These are phyloP conservation scores for Micromonas commoda DNA, from an alignment of 139 green algal species.

Conservation along the genomic window DNA sequence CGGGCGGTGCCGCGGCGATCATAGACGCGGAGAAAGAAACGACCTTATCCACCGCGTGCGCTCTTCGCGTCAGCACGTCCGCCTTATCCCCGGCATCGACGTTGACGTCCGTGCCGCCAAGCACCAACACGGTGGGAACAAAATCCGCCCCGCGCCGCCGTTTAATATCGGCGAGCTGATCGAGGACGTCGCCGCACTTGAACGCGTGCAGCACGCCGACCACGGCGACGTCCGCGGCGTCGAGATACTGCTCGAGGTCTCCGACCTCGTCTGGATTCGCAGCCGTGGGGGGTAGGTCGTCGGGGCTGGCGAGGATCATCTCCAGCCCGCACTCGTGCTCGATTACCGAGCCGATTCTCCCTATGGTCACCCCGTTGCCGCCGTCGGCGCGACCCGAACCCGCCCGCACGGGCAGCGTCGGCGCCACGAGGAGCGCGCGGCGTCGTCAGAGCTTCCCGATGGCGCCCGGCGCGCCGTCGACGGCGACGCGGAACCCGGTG, in stretches of 20 bases:
- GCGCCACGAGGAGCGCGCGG: background rate
- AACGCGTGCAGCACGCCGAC: background rate
- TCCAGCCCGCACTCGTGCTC: too few relatives aligned
- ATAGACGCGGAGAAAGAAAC: slow-evolving; percentile 17
- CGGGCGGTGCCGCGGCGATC: background rate
- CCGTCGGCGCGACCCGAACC: background rate
- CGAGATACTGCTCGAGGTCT: background rate
- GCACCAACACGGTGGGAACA: background rate
- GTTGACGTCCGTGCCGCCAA: slow-evolving; percentile 13
- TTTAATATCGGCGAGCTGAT: background rate
- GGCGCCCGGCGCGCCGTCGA: background rate
- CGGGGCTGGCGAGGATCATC: too few relatives aligned
- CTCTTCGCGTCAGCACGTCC: background rate
- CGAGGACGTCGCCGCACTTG: background rate
- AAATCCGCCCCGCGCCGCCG: background rate
- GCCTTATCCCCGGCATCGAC: background rate
- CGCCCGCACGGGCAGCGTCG: background rate
- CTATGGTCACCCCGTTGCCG: background rate
- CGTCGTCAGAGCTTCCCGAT: too few relatives aligned
- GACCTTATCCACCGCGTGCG: background rate
- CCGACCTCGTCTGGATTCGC: too few relatives aligned
- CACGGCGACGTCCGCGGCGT: background rate
- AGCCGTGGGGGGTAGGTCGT: too few relatives aligned
- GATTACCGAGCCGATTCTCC: background rate
- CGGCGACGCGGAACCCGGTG: background rate